A percentile compares a stretch with the other conserved stretches of the same genome.
Conservation (phyloP, 1,284 basidiomycete species). For the Tilletia indica region DNA sequence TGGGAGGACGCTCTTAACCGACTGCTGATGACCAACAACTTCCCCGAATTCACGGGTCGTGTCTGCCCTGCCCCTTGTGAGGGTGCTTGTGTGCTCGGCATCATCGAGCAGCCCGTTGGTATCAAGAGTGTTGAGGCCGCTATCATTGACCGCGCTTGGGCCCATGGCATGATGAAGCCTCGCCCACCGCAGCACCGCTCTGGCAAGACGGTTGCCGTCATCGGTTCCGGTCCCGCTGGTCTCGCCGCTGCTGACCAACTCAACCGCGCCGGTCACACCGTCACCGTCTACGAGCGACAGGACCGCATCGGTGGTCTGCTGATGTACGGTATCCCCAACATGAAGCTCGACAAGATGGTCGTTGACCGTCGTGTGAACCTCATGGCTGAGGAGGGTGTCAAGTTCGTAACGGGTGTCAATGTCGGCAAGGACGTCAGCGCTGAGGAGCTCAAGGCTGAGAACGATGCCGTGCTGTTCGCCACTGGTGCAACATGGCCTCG, state of each 20-base stretch:
- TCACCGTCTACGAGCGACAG: conserved; percentile 53
- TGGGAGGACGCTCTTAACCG: conserved; percentile 52
- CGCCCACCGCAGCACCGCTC: conserved; percentile 45
- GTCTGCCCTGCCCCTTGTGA: conserved; percentile 55
- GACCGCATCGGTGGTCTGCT: conserved; percentile 52
- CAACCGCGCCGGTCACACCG: conserved; percentile 52
- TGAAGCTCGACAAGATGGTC: conserved; percentile 54
- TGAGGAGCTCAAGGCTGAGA: conserved; percentile 44
- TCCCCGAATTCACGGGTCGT: conserved; percentile 53
- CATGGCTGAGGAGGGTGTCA: conserved; percentile 52
- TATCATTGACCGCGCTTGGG: conserved; percentile 54
- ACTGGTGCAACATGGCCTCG: conserved; percentile 53
- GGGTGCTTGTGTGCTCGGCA: conserved; percentile 51
- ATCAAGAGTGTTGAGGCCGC: conserved; percentile 53
- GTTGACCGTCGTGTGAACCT: conserved; percentile 50
- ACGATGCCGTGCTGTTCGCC: conserved; percentile 50
- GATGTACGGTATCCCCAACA: conserved; percentile 55
- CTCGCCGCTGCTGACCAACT: conserved; percentile 50
- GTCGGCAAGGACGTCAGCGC: conserved; percentile 49
- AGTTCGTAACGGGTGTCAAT: conserved; percentile 41
- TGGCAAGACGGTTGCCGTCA: conserved; percentile 52
- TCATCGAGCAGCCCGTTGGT: conserved; percentile 51
- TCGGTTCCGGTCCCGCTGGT: conserved; percentile 53
- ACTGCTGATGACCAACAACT: conserved; percentile 54
- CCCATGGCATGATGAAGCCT: conserved; percentile 51